Evolutionary conservation across 2,329 filamentous ascomycete species (phyloP).

Genomic region (Colletotrichum orbiculare): DNA sequence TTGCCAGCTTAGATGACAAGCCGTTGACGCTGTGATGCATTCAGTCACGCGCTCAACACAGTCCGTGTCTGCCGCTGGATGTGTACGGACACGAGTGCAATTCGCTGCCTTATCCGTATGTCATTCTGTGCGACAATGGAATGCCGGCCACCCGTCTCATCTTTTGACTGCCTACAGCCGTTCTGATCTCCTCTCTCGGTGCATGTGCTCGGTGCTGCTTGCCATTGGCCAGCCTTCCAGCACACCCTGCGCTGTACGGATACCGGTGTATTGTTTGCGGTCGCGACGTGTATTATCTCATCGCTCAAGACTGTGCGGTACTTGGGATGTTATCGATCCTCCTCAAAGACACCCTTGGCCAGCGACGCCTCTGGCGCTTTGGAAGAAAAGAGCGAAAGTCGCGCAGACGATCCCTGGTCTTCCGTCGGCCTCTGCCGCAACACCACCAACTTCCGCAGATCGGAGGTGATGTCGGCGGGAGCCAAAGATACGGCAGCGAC

Average conservation of each 20-base stretch:
- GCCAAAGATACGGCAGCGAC: slow-evolving; percentile 4
- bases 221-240: slow-evolving; percentile 26
- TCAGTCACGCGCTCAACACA: slow-evolving; percentile 20
- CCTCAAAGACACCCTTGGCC: slow-evolving; percentile 10
- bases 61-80: slow-evolving; percentile 1
- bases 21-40: slow-evolving; percentile 14
- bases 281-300: slow-evolving; percentile 8
- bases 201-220: slow-evolving; percentile 28
- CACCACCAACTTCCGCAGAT: slow-evolving; percentile 29
- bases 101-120: slow-evolving; percentile 10
- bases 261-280: slow-evolving; percentile 5
- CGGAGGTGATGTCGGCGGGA: slow-evolving; percentile 22
- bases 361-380: slow-evolving; percentile 35
- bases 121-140: slow-evolving; percentile 14
- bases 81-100: background rate
- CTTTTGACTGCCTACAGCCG: background rate
- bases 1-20: slow-evolving; percentile 9
- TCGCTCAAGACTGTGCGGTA: background rate
- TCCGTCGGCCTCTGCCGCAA: slow-evolving; percentile 24
- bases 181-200: slow-evolving; percentile 4
- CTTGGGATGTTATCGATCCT: background rate
- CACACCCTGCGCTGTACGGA: background rate
- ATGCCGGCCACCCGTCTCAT: slow-evolving; percentile 1
- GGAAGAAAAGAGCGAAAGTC: slow-evolving; percentile 9
- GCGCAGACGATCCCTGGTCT: slow-evolving; percentile 12